Evolutionary conservation across 257 asterid species (phyloP), one percentile per base, ranked within the genome.

Genomic region (Solanum ossicruentum): DNA sequence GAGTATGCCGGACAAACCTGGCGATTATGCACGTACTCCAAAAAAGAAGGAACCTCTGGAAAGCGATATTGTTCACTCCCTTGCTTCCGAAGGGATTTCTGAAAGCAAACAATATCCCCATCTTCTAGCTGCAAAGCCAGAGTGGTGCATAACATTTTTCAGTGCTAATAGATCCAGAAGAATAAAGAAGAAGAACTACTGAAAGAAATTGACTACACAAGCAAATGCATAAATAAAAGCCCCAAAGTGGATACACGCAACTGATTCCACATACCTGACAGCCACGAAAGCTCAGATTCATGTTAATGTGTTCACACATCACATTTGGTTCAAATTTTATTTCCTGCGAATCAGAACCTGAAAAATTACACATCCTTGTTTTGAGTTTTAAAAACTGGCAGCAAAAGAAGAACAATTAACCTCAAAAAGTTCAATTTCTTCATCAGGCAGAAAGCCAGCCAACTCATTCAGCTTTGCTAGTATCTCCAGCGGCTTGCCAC

Each of bases 51-150:
- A 82, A 92, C 94, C 52, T 90, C 92, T 67, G 97, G 96, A 85
- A 90, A 93, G 52, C 92, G 94, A 84, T 84, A 88, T 69, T 89
- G 90, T 55, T 91, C 93, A 80, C 85, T 87, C 73, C 83, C 86
- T 86, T 86, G 91, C 85, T 89, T 86, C 83, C 84, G 92, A 86
- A 89, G 88, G 28, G 91, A 82, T 84, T 90, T 94, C 87, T 93
- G 98, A 84, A 94, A 90, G 91, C 94, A 94, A 87, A 94, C 85
- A 80, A 94, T 92, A 63, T 94, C 98, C 82, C 98, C 98, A 84
- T 94, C 96, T 91, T 94, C 96, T 65, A 94, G 93, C 98, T 93
- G 91, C 81, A 56, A 55, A 47, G 77, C 47, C 84, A 83, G 45
- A 85, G 61, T 21, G 28, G 47, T 71, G 84, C 79, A 83, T 18